phyloP scores from a whole-genome alignment of 495 filamentous ascomycete genomes.

The Saxophila tyrrhenica region DNA sequence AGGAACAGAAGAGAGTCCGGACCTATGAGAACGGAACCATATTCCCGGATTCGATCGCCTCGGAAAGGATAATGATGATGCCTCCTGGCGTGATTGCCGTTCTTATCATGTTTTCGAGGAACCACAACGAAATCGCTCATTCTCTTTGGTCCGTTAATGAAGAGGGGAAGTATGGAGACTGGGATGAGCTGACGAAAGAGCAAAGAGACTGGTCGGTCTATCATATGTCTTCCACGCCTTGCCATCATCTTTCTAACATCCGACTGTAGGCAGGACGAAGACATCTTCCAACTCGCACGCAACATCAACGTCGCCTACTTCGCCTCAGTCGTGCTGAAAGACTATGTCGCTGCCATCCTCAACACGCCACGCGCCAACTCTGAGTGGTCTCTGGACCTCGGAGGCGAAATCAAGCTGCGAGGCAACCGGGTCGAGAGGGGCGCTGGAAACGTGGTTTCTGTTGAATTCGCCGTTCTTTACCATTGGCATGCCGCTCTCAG shows the following conservation, averaged over 20 bases:
- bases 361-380: conserved; percentile 28
- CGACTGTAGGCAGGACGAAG: conserved; percentile 21
- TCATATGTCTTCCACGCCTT: not conserved
- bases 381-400: conserved; percentile 22
- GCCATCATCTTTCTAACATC: not conserved
- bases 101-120: conserved; percentile 25
- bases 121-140: conserved; percentile 26
- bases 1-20: conserved; percentile 22
- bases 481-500: conserved; percentile 27
- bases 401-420: conserved; percentile 22
- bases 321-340: conserved; percentile 23
- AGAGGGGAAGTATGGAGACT: conserved; percentile 23
- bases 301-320: conserved; percentile 30
- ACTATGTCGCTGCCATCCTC: conserved; percentile 27
- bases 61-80: conserved; percentile 27
- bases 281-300: conserved; percentile 25
- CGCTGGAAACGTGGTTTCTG: conserved; percentile 26
- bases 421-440: conserved; percentile 24
- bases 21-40: conserved; percentile 24
- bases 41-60: conserved; percentile 25
- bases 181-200: conserved; percentile 19
- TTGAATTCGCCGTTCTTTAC: conserved; percentile 27
- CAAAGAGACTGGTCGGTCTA: conserved; percentile 18
- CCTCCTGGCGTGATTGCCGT: conserved; percentile 24
- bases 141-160: conserved; percentile 21